These are phyloP conservation scores for Coelastrella sp. DNA, from an alignment of 139 green algal genomes.

Conservation along the genomic window DNA sequence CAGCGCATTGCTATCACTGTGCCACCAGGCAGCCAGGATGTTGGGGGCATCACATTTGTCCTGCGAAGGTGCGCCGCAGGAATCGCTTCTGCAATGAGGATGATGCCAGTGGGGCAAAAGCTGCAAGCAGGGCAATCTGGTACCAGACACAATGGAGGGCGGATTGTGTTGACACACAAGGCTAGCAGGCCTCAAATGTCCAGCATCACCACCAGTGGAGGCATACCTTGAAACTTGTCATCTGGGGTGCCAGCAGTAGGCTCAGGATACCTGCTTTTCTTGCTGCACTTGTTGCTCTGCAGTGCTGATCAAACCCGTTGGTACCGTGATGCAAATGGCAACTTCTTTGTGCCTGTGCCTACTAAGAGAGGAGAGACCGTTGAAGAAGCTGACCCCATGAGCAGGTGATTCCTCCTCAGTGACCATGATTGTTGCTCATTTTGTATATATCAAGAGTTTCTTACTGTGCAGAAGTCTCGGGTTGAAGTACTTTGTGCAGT, in stretches of 20 bases:
- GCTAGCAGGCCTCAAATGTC: too few species aligned
- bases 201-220: too few species aligned
- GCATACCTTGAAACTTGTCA: not conserved
- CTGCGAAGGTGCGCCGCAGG: slow-evolving; percentile 57
- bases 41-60: slow-evolving; percentile 78
- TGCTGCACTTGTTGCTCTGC: slow-evolving; percentile 46
- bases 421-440: not conserved
- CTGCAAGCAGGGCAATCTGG: too few species aligned
- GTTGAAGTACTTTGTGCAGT: not conserved
- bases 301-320: slow-evolving; percentile 79
- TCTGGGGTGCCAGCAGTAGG: not conserved
- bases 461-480: not conserved
- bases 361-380: slow-evolving; percentile 23
- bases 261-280: not conserved
- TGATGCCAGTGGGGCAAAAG: too few species aligned
- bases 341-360: slow-evolving; percentile 87
- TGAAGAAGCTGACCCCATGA: slow-evolving; percentile 32
- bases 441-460: not conserved
- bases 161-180: too few species aligned
- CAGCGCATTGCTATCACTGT: slow-evolving; percentile 76
- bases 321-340: slow-evolving; percentile 86
- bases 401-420: not conserved
- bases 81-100: not conserved
- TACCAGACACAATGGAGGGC: too few species aligned
- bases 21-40: slow-evolving; percentile 53